phyloP scores from a whole-genome alignment of 2,329 filamentous ascomycete species.

The Fusarium domesticum region DNA sequence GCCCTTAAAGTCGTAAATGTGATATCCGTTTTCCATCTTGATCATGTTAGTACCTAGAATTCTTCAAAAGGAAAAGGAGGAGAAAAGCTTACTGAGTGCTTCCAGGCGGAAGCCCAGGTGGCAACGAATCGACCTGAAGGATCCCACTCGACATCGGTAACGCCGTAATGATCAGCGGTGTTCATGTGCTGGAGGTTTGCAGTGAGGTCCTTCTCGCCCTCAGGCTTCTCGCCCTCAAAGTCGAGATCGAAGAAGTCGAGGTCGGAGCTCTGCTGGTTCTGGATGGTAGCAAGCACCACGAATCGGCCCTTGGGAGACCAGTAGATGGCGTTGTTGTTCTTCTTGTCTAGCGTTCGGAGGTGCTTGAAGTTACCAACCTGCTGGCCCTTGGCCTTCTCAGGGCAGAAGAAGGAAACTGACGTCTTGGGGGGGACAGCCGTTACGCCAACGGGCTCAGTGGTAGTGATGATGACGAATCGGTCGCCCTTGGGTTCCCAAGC shows the following conservation, averaged over 20 bases:
- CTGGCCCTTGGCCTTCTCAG: slow-evolving; percentile 84
- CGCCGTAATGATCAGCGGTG: slow-evolving; percentile 90
- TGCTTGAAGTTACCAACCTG: slow-evolving; percentile 92
- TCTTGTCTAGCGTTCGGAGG: slow-evolving; percentile 93
- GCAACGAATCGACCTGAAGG: slow-evolving; percentile 92
- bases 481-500: slow-evolving; percentile 99
- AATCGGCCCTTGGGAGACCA: slow-evolving; percentile 97
- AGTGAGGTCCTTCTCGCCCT: slow-evolving; percentile 88
- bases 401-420: slow-evolving; percentile 91
- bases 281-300: slow-evolving; percentile 88
- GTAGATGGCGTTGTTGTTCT: slow-evolving; percentile 99
- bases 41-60: slow-evolving; percentile 9
- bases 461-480: slow-evolving; percentile 95
- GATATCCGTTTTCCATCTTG: slow-evolving; percentile 98
- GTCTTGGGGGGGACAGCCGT: slow-evolving; percentile 91
- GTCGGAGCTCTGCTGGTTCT: slow-evolving; percentile 89
- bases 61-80: slow-evolving; percentile 13
- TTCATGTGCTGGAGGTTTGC: slow-evolving; percentile 96
- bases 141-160: slow-evolving; percentile 98
- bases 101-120: slow-evolving; percentile 91
- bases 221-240: slow-evolving; percentile 94
- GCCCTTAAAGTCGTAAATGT: slow-evolving; percentile 95
- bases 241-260: slow-evolving; percentile 98
- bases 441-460: slow-evolving; percentile 73
- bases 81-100: slow-evolving; percentile 71